phyloP scores from a whole-genome alignment of 2,329 filamentous ascomycete genomes.

The Aureobasidium leucospermi region DNA sequence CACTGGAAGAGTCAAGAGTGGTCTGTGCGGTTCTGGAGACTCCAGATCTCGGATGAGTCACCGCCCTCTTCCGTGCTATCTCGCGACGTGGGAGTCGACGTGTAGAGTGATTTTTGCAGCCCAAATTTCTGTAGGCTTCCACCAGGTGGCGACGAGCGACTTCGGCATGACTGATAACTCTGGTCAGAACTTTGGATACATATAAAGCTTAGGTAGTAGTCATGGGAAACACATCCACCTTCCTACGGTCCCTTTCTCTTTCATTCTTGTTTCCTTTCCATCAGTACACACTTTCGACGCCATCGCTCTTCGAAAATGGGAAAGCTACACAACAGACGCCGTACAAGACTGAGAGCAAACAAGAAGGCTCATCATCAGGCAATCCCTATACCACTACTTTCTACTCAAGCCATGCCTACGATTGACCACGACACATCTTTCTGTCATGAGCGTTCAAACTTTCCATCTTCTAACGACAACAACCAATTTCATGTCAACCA shows the following conservation, averaged over 20 bases:
- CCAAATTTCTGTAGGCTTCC: conserved; percentile 8
- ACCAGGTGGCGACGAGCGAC: conserved; percentile 2
- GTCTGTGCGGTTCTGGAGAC: neutral
- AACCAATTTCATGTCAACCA: neutral
- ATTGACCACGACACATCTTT: neutral
- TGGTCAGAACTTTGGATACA: neutral
- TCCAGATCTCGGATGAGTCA: conserved; percentile 4
- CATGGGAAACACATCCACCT: neutral
- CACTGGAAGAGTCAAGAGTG: neutral
- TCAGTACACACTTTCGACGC: neutral
- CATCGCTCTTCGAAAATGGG: conserved; percentile 26
- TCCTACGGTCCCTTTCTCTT: neutral
- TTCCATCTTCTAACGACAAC: neutral
- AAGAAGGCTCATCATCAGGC: neutral
- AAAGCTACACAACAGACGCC: conserved; percentile 38
- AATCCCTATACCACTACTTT: conserved; percentile 1
- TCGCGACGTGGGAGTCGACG: neutral
- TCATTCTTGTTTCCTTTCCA: neutral
- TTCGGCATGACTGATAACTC: conserved; percentile 4
- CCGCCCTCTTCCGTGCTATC: neutral
- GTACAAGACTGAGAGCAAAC: conserved; percentile 33
- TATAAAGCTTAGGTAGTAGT: neutral
- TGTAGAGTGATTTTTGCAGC: neutral
- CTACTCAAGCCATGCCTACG: neutral
- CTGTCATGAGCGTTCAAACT: neutral